phyloP scores from a whole-genome alignment of 73 alveolate genomes.

The Paramecium bursaria region DNA sequence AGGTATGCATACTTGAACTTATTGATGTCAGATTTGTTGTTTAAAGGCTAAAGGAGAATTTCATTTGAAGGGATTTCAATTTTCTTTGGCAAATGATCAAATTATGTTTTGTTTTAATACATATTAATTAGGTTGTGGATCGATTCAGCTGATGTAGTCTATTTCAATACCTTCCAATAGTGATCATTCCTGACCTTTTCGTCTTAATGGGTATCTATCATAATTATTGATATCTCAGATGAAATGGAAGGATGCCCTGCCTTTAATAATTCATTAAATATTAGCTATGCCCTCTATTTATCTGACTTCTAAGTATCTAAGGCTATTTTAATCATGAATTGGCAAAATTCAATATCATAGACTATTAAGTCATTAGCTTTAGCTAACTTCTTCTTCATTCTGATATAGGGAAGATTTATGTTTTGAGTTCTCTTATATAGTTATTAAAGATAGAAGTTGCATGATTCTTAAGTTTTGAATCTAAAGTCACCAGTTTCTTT shows the following conservation, averaged over 20 bases:
- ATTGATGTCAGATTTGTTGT: not conserved
- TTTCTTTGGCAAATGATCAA: not conserved
- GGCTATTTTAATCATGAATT: conserved; percentile 46
- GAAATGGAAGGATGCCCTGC: not conserved
- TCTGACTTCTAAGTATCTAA: not conserved
- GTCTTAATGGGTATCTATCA: conserved; percentile 7
- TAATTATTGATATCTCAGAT: conserved; percentile 24
- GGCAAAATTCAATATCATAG: conserved; percentile 38
- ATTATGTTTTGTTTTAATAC: not conserved
- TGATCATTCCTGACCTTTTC: not conserved
- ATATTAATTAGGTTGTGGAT: not conserved
- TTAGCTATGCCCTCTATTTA: conserved; percentile 23
- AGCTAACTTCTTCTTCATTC: conserved; percentile 46
- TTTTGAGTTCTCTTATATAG: conserved; percentile 18
- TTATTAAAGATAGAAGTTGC: not conserved
- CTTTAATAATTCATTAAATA: conserved; percentile 11
- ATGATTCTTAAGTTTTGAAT: not conserved
- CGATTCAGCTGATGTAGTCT: conserved; percentile 6
- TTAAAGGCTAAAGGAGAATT: not conserved
- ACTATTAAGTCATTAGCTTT: conserved; percentile 26
- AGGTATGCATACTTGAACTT: conserved; percentile 27
- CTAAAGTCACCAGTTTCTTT: conserved; percentile 7
- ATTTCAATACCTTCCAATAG: conserved; percentile 9
- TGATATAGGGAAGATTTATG: conserved; percentile 32
- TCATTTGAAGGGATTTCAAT: conserved; percentile 8